Evolutionary conservation across 2,329 filamentous ascomycete genomes (phyloP), one percentile per base, ranked within the genome.

Genomic region (Didymella pomorum): DNA sequence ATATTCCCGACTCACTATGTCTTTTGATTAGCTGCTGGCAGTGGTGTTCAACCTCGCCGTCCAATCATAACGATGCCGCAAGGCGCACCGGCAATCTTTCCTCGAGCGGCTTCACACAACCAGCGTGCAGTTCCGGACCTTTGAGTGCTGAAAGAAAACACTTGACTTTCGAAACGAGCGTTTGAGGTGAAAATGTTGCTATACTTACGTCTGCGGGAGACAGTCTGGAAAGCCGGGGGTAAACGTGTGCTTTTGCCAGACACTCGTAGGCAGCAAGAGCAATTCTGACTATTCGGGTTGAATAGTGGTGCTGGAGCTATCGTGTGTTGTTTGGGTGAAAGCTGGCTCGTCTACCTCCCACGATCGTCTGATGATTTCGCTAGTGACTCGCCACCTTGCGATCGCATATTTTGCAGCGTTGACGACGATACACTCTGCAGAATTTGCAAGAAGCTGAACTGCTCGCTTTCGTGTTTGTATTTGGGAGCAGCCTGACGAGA

Each of bases 311-410:
- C 50, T 58, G 26, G 45, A 46, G 39, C 50, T 54, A 6, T n/a
- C 3, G 31, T 35, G 35, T 57, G 51, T 45, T 47, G 23, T 46
- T 41, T 35, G 33, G 41, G 50, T 42, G 45, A 45, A 45, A 41
- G 46, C 50, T 43, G 56, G 45, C 56, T 50, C 56, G 56, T 58
- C 50, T 58, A 54, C 41, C 56, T 58, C 50, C 50, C 50, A 54
- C 56, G 45, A 42, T 54, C 29, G 45, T 54, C 33, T 45, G 50
- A 51, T 54, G 49, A 33, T 42, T 50, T 42, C 39, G 46, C 50
- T 58, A 50, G 46, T 46, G 46, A 58, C 25, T 54, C 46, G 56
- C 39, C 50, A 54, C 56, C 45, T 20, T 54, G 45, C 50, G 41
- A 47, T 54, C 39, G 56, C 56, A 58, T 58, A 21, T 45, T 58